Base-by-base conservation (phyloP, 306 rosid species). In the Elaeagnus macrophylla region DNA sequence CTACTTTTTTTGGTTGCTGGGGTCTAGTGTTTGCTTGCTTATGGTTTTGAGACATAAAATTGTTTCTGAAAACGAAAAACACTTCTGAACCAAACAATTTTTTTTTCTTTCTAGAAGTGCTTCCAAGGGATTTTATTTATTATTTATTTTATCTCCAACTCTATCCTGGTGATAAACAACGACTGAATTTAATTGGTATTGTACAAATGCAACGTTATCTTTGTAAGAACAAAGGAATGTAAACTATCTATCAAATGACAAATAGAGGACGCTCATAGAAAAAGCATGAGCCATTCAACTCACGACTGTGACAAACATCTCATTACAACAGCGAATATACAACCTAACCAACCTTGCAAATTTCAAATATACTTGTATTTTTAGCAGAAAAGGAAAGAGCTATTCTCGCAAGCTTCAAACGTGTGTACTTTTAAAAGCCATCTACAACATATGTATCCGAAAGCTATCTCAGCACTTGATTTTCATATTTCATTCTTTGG, bases 251-350 rank as follows among this genome's bases (percentile, higher is more conserved):
- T 25, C 32, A 25, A 2, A n/a, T n/a, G n/a, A 6, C 15, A 64
- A 36, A 54, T 13, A 12, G 20, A 10, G 49, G 13, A 16, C 37
- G 64, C 70, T 20, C 32, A 64, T 59, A 25, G 40, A 48, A 17
- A 17, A 61, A 48, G 35, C 50, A 39, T 36, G 39, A 61, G 56
- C 37, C 56, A 39, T 47, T 58, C 64, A 64, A 48, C 63, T 58
- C 59, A 20, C 53, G 56, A 59, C 57, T 32, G 51, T 44, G 10
- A 57, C 69, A 62, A 17, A 39, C 62, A 67, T 46, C 57, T 73
- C 14, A 35, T 19, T 56, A 52, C 5, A 51, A 43, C n/a, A 25
- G 2, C 32, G 4, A 25, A 25, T 44, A 44, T 14, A 51, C 52
- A 52, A 36, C 56, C 45, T 47, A 12, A 61, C 16, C 7, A 57